phyloP scores from a whole-genome alignment of 495 filamentous ascomycete genomes.

The Hapsidospora chrysogenum region DNA sequence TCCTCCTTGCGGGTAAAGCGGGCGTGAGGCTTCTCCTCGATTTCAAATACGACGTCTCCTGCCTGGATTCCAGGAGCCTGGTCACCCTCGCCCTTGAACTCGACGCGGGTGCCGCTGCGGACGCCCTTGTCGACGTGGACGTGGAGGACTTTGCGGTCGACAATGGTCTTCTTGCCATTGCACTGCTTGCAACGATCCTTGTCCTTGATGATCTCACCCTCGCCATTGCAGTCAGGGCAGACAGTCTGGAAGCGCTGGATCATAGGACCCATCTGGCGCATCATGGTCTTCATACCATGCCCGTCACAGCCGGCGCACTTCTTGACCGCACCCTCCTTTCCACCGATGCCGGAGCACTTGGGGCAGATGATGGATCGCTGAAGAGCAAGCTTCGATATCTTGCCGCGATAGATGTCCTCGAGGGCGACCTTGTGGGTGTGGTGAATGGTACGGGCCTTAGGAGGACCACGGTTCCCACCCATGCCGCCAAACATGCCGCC shows the following conservation, averaged over 20 bases:
- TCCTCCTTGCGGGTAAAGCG: conserved; percentile 94
- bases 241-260: conserved; percentile 99
- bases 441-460: conserved; percentile 90
- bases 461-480: conserved; percentile 64
- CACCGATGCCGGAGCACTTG: conserved; percentile 87
- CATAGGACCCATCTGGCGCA: conserved; percentile 99
- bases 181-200: conserved; percentile 93
- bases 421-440: conserved; percentile 96
- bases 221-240: conserved; percentile 93
- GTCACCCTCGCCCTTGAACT: conserved; percentile 92
- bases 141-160: conserved; percentile 95
- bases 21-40: conserved; percentile 91
- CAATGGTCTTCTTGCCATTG: conserved; percentile 88
- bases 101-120: conserved; percentile 81
- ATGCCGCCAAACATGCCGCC: conserved; percentile 74
- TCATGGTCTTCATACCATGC: conserved; percentile 98
- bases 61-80: conserved; percentile 85
- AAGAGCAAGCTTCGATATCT: conserved; percentile 90
- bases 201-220: conserved; percentile 89
- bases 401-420: conserved; percentile 95
- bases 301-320: conserved; percentile 83
- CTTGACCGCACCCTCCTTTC: conserved; percentile 92
- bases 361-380: conserved; percentile 96
- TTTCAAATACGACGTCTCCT: conserved; percentile 93
- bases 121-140: conserved; percentile 95